Evolutionary conservation across 2,329 filamentous ascomycete species (phyloP).

Genomic region (Alternaria infectoria): DNA sequence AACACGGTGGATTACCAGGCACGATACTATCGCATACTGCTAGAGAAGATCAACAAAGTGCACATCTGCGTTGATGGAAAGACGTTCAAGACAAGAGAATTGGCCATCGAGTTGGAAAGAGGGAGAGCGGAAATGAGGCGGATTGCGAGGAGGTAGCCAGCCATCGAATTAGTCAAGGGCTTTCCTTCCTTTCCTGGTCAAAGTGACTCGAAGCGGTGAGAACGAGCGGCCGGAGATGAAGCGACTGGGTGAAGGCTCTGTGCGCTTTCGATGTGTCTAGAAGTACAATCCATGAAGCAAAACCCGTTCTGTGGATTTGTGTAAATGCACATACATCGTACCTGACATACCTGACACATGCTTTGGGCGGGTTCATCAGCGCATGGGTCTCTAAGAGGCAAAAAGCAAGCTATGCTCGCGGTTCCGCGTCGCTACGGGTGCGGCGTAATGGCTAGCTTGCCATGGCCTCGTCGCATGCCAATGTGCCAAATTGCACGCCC

Average conservation of each 20-base stretch:
- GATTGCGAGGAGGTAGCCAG: conserved; percentile 34
- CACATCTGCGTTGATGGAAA: conserved; percentile 40
- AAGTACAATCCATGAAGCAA: background rate
- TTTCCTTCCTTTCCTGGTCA: background rate
- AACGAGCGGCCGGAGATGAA: background rate
- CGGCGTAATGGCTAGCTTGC: conserved; percentile 1
- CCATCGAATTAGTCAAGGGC: background rate
- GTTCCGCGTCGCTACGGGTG: background rate
- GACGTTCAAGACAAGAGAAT: conserved; percentile 33
- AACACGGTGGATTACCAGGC: conserved; percentile 20
- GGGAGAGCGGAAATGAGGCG: conserved; percentile 38
- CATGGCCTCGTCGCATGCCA: conserved; percentile 4
- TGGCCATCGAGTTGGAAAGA: conserved; percentile 41
- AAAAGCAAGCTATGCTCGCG: background rate
- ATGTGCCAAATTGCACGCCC: conserved; percentile 2
- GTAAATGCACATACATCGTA: background rate
- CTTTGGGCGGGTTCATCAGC: background rate
- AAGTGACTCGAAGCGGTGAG: background rate
- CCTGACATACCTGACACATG: background rate
- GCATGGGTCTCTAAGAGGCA: background rate
- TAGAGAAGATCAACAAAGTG: conserved; percentile 40
- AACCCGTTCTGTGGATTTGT: background rate
- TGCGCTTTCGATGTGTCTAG: conserved; percentile 3
- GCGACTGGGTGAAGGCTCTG: background rate
- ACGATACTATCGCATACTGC: conserved; percentile 29